These are phyloP conservation scores for Penicillium occitanis DNA, from an alignment of 2,329 filamentous ascomycete species.

Conservation along the genomic window DNA sequence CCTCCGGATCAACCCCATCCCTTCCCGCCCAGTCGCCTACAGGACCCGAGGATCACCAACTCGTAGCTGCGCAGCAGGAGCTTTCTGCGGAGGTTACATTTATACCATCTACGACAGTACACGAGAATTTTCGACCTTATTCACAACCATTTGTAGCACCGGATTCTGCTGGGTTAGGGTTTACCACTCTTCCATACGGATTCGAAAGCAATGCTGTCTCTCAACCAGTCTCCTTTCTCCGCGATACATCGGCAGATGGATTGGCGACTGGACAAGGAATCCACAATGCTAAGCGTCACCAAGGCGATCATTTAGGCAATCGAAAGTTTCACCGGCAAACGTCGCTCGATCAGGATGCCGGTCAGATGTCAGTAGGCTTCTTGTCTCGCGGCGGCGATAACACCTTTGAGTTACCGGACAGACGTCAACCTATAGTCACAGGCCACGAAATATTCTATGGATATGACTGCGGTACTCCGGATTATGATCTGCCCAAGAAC, in stretches of 20 bases:
- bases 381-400: not conserved
- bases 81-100: not conserved
- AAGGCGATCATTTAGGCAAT: not conserved
- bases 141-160: constrained; percentile 2
- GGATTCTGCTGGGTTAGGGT: not conserved
- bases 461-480: constrained; percentile 67
- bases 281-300: constrained; percentile 12
- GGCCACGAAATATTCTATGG: constrained; percentile 57
- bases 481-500: constrained; percentile 69
- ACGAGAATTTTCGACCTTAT: constrained; percentile 7
- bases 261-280: not conserved
- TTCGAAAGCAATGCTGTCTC: constrained; percentile 35
- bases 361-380: not conserved
- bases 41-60: constrained; percentile 1
- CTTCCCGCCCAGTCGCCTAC: constrained; percentile 12
- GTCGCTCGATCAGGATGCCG: not conserved
- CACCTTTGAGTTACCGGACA: not conserved
- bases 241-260: constrained; percentile 39
- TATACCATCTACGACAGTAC: not conserved
- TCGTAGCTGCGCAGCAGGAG: constrained; percentile 1
- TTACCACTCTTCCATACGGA: constrained; percentile 31
- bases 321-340: not conserved
- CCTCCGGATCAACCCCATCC: constrained; percentile 15
- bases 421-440: constrained; percentile 22
- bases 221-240: constrained; percentile 39